Conservation (phyloP, 805 yeast species). For the Hanseniaspora occidentalis region DNA sequence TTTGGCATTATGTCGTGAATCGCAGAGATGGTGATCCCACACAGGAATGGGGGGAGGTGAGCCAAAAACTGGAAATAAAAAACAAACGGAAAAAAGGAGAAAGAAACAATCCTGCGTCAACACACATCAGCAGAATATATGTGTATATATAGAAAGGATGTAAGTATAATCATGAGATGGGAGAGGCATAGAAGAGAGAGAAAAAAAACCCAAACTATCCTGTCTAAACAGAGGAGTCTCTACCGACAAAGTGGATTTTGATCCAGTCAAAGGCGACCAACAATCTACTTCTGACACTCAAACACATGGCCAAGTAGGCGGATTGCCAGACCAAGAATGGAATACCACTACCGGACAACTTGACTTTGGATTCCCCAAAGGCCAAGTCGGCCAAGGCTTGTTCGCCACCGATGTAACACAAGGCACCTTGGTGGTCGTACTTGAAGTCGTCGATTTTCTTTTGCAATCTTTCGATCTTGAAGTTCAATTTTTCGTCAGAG, state of each 20-base stretch:
- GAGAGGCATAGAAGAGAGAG: too few species aligned
- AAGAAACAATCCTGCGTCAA: too few species aligned
- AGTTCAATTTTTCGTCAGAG: slow-evolving; percentile 25
- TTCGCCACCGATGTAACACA: slow-evolving; percentile 90
- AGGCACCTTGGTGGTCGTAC: slow-evolving; percentile 82
- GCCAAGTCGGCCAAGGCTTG: slow-evolving; percentile 87
- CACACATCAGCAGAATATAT: too few species aligned
- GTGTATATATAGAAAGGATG: too few species aligned
- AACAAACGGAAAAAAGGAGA: too few species aligned
- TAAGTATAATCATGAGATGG: too few species aligned
- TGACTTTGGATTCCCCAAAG: slow-evolving; percentile 62
- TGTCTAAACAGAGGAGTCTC: slow-evolving; percentile 56
- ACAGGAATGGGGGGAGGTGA: too few species aligned
- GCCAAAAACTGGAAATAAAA: too few species aligned
- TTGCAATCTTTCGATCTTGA: slow-evolving; percentile 35
- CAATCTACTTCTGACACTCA: slow-evolving; percentile 78
- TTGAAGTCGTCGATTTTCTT: slow-evolving; percentile 47
- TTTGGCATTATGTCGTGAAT: too few species aligned
- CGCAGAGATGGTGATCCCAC: too few species aligned
- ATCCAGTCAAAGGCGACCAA: slow-evolving; percentile 83
- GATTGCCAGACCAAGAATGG: slow-evolving; percentile 92
- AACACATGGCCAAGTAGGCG: slow-evolving; percentile 86
- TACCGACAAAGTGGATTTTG: slow-evolving; percentile 78
- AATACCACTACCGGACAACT: slow-evolving; percentile 64
- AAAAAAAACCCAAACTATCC: too few species aligned